Evolutionary conservation across 2,329 filamentous ascomycete species (phyloP).

Genomic region (Ophiostoma novo-ulmi): DNA sequence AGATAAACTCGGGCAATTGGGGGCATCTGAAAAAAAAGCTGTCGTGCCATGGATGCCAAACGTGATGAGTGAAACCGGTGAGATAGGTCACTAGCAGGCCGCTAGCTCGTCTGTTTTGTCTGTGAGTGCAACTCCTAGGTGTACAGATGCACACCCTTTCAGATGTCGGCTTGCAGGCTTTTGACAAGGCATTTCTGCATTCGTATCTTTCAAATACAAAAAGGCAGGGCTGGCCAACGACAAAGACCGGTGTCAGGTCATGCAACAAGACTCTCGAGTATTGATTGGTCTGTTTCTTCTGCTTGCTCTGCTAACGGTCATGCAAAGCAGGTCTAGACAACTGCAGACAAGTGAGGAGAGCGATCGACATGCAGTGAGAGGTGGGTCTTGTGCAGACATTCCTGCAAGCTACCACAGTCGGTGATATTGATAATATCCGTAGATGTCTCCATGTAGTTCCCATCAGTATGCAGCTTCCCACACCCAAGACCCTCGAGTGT

Average conservation of each 20-base stretch:
- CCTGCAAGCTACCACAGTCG: not conserved
- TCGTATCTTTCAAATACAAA: not conserved
- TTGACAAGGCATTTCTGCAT: not conserved
- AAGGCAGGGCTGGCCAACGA: conserved; percentile 10
- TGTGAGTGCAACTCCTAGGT: not conserved
- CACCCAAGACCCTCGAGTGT: not conserved
- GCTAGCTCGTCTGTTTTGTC: too few relatives aligned
- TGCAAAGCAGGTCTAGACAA: too few relatives aligned
- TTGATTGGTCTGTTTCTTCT: not conserved
- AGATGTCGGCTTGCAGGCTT: not conserved
- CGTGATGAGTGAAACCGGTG: not conserved
- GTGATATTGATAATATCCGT: conserved; percentile 4
- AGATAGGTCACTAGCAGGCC: not conserved
- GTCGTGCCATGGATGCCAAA: not conserved
- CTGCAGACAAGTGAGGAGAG: not conserved
- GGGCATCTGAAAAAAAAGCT: not conserved
- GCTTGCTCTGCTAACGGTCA: not conserved
- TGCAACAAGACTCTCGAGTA: not conserved
- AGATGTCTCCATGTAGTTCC: not conserved
- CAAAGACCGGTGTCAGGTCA: not conserved
- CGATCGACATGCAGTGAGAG: not conserved
- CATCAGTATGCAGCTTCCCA: not conserved
- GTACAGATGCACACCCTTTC: conserved; percentile 5
- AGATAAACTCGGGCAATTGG: not conserved
- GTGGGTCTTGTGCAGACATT: not conserved